Evolutionary conservation across 2,329 filamentous ascomycete genomes (phyloP), one percentile per base, ranked within the genome.

Genomic region (Cadophora gregata): DNA sequence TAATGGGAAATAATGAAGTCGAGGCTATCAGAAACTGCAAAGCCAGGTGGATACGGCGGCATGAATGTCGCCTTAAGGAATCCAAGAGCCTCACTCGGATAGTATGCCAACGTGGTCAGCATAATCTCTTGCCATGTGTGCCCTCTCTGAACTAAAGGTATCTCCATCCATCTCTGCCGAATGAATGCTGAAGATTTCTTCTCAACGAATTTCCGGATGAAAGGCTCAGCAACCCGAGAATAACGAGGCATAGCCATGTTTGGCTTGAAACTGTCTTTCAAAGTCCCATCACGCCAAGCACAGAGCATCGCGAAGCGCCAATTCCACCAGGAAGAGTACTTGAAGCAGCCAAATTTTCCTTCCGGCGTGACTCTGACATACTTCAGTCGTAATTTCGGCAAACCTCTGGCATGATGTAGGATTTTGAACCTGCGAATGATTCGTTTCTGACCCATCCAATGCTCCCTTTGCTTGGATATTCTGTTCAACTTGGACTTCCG

Each of bases 51-150:
- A 64, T 69, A 70, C 33, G 70, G 69, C 7, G 66, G 42, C 16
- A 36, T 55, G 50, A 69, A 73, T 29, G 72, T 75, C 27, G 67
- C 70, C 42, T 60, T 58, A 45, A 76, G 59, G 14, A 76, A 47
- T 31, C 72, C 71, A 53, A 75, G 47, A 45, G 67, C 69, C 36
- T 68, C 60, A 5, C 64, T 50, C 36, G 74, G 74, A 51, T 68
- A 48, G 19, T 55, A 25, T 56, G 58, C 51, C n/a, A 75, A 36
- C 33, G 67, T 50, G 9, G 33, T 62, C 6, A 69, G 38, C 67
- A 75, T 72, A 21, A 74, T 63, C 27, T 70, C 67, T 31, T 68
- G 69, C 73, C 74, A 75, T 8, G 63, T 27, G 10, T 27, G 45
- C 56, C 38, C 16, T 50, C 59, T 45, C 45, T 21, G 36, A 9